Percentiles rank a stretch among this genome's conserved stretches.
These are phyloP conservation scores for Termitomyces sp. DNA, from an alignment of 768 basidiomycete species.

Conservation along the genomic window DNA sequence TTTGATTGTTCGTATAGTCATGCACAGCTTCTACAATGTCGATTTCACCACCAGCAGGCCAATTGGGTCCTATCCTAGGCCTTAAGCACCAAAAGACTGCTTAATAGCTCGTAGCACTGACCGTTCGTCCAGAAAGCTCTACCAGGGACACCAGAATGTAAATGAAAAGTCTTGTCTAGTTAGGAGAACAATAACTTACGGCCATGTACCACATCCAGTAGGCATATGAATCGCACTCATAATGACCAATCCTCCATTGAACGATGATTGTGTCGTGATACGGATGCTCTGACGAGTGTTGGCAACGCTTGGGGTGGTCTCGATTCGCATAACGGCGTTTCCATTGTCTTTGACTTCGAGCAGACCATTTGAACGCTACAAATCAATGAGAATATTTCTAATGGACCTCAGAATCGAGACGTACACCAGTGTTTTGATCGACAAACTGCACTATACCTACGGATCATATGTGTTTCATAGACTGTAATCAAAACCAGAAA, in stretches of 20 bases:
- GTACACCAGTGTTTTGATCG: slow-evolving; percentile 53
- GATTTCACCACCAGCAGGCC: slow-evolving; percentile 70
- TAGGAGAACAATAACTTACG: slow-evolving; percentile 30
- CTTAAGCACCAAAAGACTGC: slow-evolving; percentile 29
- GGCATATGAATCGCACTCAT: slow-evolving; percentile 90
- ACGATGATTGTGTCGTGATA: slow-evolving; percentile 58
- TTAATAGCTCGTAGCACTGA: slow-evolving; percentile 10
- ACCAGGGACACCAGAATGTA: not conserved
- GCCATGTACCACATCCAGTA: slow-evolving; percentile 86
- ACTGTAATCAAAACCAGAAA: not conserved
- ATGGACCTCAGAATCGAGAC: slow-evolving; percentile 15
- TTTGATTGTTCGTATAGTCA: slow-evolving; percentile 76
- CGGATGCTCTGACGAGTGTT: slow-evolving; percentile 72
- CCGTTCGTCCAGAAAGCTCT: slow-evolving; percentile 49
- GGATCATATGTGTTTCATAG: not conserved
- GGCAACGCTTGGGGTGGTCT: slow-evolving; percentile 73
- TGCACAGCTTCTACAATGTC: slow-evolving; percentile 84
- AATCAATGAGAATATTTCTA: slow-evolving; percentile 2
- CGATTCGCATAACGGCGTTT: slow-evolving; percentile 83
- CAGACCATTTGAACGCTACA: slow-evolving; percentile 52
- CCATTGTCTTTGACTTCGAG: slow-evolving; percentile 62
- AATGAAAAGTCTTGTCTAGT: not conserved
- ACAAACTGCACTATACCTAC: slow-evolving; percentile 57
- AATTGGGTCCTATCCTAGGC: slow-evolving; percentile 47
- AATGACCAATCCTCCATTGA: slow-evolving; percentile 66